A percentile compares a stretch with the other conserved stretches of the same genome.
These are phyloP conservation scores for Tritrichomonas foetus DNA, from an alignment of 208 protist genomes.

Conservation along the genomic window DNA sequence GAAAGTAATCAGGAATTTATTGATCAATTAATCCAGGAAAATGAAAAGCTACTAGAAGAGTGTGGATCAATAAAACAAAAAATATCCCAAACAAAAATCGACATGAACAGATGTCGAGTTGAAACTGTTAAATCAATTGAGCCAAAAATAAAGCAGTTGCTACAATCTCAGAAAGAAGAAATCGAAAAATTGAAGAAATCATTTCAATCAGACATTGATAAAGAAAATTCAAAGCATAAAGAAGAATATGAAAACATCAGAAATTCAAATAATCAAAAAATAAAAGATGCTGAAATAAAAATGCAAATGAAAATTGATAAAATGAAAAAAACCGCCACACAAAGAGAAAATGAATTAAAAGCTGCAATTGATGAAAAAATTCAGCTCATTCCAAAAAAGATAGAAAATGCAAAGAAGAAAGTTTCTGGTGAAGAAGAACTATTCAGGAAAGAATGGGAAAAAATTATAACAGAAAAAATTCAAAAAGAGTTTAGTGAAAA, in stretches of 20 bases:
- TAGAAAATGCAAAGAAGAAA: neutral
- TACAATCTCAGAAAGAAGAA: neutral
- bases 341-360: neutral
- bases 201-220: neutral
- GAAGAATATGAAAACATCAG: neutral
- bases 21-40: neutral
- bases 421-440: neutral
- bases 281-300: neutral
- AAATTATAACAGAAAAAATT: neutral
- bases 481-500: neutral
- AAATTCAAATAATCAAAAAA: neutral
- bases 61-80: neutral
- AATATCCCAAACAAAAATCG: neutral
- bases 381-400: neutral
- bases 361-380: neutral
- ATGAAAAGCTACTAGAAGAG: neutral
- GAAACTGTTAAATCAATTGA: neutral
- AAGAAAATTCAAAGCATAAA: neutral
- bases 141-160: neutral
- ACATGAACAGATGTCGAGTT: neutral
- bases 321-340: neutral
- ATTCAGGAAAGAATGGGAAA: neutral
- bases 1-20: conserved; percentile 14
- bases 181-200: neutral
- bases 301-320: neutral